These are phyloP conservation scores for Phytophthora pistaciae DNA, from an alignment of 352 stramenopile species.

Conservation along the genomic window DNA sequence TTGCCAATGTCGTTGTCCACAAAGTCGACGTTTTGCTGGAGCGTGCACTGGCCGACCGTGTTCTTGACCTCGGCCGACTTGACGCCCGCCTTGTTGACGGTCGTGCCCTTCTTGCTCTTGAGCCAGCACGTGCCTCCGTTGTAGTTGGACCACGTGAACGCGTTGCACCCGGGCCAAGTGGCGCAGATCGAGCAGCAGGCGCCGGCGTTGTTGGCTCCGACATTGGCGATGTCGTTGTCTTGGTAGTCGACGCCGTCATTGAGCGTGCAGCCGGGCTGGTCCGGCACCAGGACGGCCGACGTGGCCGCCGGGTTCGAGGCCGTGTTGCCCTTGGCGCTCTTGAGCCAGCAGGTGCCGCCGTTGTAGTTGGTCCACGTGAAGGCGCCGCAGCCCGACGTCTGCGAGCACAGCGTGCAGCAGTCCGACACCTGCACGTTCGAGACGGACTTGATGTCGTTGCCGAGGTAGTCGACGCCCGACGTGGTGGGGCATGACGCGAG, in stretches of 20 bases:
- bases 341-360: slow-evolving; percentile 42
- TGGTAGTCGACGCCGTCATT: slow-evolving; percentile 33
- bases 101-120: slow-evolving; percentile 28
- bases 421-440: slow-evolving; percentile 16
- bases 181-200: slow-evolving; percentile 40
- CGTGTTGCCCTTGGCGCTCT: slow-evolving; percentile 36
- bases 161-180: slow-evolving; percentile 31
- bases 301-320: slow-evolving; percentile 15
- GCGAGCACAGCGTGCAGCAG: slow-evolving; percentile 40
- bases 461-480: slow-evolving; percentile 51
- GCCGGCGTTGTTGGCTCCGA: slow-evolving; percentile 21
- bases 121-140: slow-evolving; percentile 37
- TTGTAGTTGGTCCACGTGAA: slow-evolving; percentile 39
- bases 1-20: slow-evolving; percentile 47
- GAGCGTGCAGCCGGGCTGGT: slow-evolving; percentile 19
- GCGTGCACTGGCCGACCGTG: slow-evolving; percentile 12
- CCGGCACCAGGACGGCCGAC: slow-evolving; percentile 22
- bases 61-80: slow-evolving; percentile 34
- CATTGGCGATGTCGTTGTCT: slow-evolving; percentile 45
- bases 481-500: slow-evolving; percentile 36
- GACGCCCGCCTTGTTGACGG: slow-evolving; percentile 13
- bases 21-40: slow-evolving; percentile 41
- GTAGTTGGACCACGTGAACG: slow-evolving; percentile 31
- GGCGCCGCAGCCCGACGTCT: slow-evolving; percentile 21
- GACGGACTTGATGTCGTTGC: slow-evolving; percentile 48